Conservation (phyloP, 2,329 filamentous ascomycete genomes). For the Pyrenophora seminiperda region DNA sequence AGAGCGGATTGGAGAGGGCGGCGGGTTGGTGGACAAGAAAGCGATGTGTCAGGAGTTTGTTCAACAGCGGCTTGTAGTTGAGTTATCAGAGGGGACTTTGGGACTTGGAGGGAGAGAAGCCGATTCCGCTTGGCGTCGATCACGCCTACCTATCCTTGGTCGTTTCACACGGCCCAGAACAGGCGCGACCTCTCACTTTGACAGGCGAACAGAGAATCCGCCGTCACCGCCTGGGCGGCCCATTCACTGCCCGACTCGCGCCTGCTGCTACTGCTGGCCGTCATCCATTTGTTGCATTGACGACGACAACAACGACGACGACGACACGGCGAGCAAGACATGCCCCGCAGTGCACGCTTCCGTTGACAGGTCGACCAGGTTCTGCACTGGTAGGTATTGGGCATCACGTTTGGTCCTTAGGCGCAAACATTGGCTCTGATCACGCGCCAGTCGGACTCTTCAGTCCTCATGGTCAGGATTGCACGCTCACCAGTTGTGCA, state of each 20-base stretch:
- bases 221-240: slow-evolving; percentile 20
- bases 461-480: too few relatives aligned
- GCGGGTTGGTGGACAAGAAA: slow-evolving; percentile 24
- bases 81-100: slow-evolving; percentile 34
- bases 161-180: slow-evolving; percentile 36
- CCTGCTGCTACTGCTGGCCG: neutral
- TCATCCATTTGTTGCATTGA: neutral
- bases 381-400: slow-evolving; percentile 12
- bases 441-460: neutral
- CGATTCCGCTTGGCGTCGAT: slow-evolving; percentile 33
- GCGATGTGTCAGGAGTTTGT: slow-evolving; percentile 25
- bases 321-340: neutral
- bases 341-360: slow-evolving; percentile 28
- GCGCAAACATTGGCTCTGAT: neutral
- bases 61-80: slow-evolving; percentile 30
- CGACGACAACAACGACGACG: neutral
- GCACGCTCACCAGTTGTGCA: too few relatives aligned
- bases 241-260: neutral
- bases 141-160: slow-evolving; percentile 30
- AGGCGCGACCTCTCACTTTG: slow-evolving; percentile 23
- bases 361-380: slow-evolving; percentile 19
- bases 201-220: slow-evolving; percentile 10
- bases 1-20: slow-evolving; percentile 11
- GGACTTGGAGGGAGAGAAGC: slow-evolving; percentile 25
- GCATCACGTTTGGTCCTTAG: slow-evolving; percentile 5